phyloP scores from a whole-genome alignment of 345 rosid genomes.

The Citrus glauca region DNA sequence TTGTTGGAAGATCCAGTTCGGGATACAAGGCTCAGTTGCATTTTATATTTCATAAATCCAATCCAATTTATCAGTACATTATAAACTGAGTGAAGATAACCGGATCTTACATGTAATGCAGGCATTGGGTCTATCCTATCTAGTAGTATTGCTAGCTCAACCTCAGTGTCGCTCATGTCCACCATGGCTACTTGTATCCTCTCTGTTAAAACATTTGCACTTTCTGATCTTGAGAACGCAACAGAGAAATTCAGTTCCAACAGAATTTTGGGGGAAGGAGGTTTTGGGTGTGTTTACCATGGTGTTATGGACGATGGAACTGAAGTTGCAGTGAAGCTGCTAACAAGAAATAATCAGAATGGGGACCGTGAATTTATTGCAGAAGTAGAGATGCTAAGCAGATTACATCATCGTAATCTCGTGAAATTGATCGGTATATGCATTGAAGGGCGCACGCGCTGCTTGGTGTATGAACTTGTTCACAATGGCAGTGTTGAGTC shows the following conservation, averaged over 20 bases:
- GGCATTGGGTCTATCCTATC: slow-evolving; percentile 63
- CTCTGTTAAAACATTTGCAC: slow-evolving; percentile 72
- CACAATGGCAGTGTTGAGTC: slow-evolving; percentile 98
- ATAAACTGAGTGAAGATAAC: background rate
- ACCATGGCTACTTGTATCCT: slow-evolving; percentile 80
- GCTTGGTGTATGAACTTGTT: slow-evolving; percentile 92
- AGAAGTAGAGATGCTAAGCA: slow-evolving; percentile 98
- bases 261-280: slow-evolving; percentile 94
- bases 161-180: slow-evolving; percentile 66
- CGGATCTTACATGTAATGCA: slow-evolving; percentile 25
- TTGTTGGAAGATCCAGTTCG: background rate
- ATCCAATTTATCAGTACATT: background rate
- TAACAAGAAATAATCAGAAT: slow-evolving; percentile 79
- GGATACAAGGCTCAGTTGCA: background rate
- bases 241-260: slow-evolving; percentile 85
- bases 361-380: slow-evolving; percentile 94
- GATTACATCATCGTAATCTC: slow-evolving; percentile 99
- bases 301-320: slow-evolving; percentile 78
- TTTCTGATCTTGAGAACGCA: slow-evolving; percentile 78
- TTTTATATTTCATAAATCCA: background rate
- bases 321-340: slow-evolving; percentile 91
- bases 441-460: slow-evolving; percentile 80
- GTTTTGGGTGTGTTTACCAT: slow-evolving; percentile 91
- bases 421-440: slow-evolving; percentile 95
- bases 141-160: slow-evolving; percentile 74